Percentiles rank a stretch among this genome's conserved stretches.
Evolutionary conservation across 176 grass and related monocot genomes (phyloP).

Genomic region (Alopecurus myosuroides): DNA sequence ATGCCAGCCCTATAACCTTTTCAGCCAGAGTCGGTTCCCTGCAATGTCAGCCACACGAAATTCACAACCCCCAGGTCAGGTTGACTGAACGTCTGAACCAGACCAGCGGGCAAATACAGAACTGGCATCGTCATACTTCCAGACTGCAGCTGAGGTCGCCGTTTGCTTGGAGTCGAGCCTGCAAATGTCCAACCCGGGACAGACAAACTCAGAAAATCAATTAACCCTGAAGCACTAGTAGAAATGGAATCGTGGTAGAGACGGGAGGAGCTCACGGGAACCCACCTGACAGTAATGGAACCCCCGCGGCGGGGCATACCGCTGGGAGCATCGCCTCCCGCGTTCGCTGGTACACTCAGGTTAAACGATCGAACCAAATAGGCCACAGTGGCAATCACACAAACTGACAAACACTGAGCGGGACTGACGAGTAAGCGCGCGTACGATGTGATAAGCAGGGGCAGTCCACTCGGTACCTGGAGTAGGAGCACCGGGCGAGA

Average conservation of each 20-base stretch:
- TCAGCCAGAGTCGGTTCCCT: too few relatives aligned
- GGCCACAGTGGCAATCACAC: background rate
- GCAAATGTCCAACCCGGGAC: background rate
- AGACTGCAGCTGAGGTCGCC: too few relatives aligned
- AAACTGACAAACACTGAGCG: background rate
- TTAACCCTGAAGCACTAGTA: background rate
- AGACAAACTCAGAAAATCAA: background rate
- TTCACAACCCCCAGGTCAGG: too few relatives aligned
- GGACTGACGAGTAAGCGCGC: background rate
- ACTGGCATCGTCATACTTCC: too few relatives aligned
- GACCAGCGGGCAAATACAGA: too few relatives aligned
- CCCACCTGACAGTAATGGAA: background rate
- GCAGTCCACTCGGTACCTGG: conserved; percentile 27
- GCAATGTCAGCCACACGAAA: too few relatives aligned
- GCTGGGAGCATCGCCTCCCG: background rate
- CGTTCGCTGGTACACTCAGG: background rate
- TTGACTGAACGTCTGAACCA: too few relatives aligned
- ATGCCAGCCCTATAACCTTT: too few relatives aligned
- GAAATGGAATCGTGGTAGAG: background rate
- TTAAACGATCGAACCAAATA: background rate
- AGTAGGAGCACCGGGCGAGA: background rate
- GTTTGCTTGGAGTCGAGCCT: too few relatives aligned
- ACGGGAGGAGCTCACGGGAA: background rate
- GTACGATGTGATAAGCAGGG: background rate
- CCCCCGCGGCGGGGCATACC: background rate